phyloP scores from a whole-genome alignment of 164 flowering plant genomes.

The Hamamelis virginiana region DNA sequence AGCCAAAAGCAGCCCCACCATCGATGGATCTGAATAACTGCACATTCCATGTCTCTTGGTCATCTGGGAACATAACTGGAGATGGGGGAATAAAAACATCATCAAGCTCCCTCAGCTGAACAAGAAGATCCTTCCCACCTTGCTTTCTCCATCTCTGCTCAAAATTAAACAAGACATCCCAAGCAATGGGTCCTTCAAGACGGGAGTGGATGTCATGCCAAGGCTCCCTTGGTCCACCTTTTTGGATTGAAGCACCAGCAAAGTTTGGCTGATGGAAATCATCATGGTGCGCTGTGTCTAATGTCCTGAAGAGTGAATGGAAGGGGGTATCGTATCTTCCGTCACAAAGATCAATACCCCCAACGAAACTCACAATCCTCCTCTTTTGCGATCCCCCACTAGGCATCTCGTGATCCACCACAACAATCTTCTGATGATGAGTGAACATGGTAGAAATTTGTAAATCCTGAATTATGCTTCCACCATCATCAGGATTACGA shows the following conservation, averaged over 20 bases:
- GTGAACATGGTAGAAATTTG: conserved; percentile 62
- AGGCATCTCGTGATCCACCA: conserved; percentile 56
- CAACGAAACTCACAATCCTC: conserved; percentile 63
- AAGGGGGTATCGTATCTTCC: conserved; percentile 54
- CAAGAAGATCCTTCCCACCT: conserved; percentile 60
- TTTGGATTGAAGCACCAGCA: conserved; percentile 41
- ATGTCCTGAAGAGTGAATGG: conserved; percentile 63
- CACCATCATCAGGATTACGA: conserved; percentile 63
- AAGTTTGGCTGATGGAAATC: conserved; percentile 71
- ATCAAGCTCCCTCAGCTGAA: conserved; percentile 54
- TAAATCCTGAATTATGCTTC: conserved; percentile 54
- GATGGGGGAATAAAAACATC: conserved; percentile 60
- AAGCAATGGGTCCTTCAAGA: conserved; percentile 69
- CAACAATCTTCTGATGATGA: conserved; percentile 66
- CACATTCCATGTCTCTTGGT: conserved; percentile 67
- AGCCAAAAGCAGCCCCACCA: conserved; percentile 69
- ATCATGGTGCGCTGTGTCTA: conserved; percentile 63
- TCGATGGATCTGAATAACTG: conserved; percentile 66
- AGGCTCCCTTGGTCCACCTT: conserved; percentile 73
- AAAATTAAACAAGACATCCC: conserved; percentile 67
- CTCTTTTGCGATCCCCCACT: conserved; percentile 38
- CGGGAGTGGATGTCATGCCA: conserved; percentile 71
- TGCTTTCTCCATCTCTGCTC: conserved; percentile 74
- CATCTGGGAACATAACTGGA: conserved; percentile 56
- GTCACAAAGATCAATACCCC: conserved; percentile 63